phyloP scores from a whole-genome alignment of 306 rosid genomes.

The Fragaria nilgerrensis region DNA sequence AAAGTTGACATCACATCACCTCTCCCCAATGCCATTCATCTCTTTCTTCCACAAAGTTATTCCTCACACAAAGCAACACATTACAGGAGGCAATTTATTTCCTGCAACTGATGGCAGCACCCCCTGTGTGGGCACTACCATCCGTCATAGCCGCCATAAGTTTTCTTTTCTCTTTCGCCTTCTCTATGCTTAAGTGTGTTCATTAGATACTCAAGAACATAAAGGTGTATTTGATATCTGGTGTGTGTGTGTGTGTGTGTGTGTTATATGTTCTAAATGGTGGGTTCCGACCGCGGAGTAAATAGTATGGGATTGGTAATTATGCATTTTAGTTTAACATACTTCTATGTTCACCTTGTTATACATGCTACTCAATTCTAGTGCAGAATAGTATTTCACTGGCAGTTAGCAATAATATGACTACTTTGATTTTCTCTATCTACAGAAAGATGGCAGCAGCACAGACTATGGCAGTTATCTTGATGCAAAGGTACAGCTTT shows the following conservation, averaged over 20 bases:
- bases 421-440: conserved; percentile 15
- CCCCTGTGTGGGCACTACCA: neutral
- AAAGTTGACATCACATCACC: neutral
- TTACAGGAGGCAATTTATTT: neutral
- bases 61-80: neutral
- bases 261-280: neutral
- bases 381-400: neutral
- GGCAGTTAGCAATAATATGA: neutral
- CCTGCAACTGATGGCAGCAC: neutral
- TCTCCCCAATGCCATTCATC: neutral
- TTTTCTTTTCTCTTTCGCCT: neutral
- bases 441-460: conserved; percentile 86
- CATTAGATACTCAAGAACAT: neutral
- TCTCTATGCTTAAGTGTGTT: neutral
- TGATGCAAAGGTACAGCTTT: conserved; percentile 71
- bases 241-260: neutral
- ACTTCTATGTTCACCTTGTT: neutral
- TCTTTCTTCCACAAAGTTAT: neutral
- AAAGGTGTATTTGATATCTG: neutral
- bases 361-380: conserved; percentile 12
- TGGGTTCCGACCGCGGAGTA: neutral
- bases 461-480: conserved; percentile 70
- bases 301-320: neutral
- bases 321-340: neutral
- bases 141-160: neutral